Evolutionary conservation across 805 yeast species (phyloP), one percentile per base, ranked within the genome.

Genomic region (Cyberlindnera maritima): DNA sequence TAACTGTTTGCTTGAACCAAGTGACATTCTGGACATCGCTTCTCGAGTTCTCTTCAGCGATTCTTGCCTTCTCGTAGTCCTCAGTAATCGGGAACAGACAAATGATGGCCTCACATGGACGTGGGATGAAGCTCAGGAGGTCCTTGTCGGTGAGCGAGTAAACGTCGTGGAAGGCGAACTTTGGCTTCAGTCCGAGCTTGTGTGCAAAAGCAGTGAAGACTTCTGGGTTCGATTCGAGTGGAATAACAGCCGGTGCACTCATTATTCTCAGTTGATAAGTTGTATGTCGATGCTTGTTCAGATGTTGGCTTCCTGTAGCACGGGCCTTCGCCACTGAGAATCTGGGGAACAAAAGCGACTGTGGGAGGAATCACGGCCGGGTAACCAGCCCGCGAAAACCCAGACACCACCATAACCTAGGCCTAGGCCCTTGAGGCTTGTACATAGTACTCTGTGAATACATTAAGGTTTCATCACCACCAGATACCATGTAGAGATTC

Each of bases 141-240:
- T 86, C 96, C 1, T 84, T 82, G 48, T 91, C 97, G 1, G 85
- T 76, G n/a, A 92, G 66, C 0, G 97, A 87, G 62, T 80, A 90
- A 2, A 92, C 85, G 60, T 92, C 99, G 46, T 77, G 80, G 65
- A 89, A 92, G 39, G 71, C 74, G 13, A 81, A 71, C 2, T 75
- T 62, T 1, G 80, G 76, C 0, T 81, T 62, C 5, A 91, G 69
- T 0, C 97, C 97, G 35, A 94, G 63, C 20, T 74, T 74, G 28
- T 68, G 72, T 2, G 90, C 86, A 56, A 89, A 81, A 0, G 70
- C 70, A 9, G 85, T 79, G 69, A 92, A 91, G 7, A 92, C 80
- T 10, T 76, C 84, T 0, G 99, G 99, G 57, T 90, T 88, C 8
- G 95, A 87, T 63, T 94, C 99, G 29, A 92, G 68, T 3, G 98